Conservation (phyloP, 805 yeast genomes). For the Monosporozyma solicola region DNA sequence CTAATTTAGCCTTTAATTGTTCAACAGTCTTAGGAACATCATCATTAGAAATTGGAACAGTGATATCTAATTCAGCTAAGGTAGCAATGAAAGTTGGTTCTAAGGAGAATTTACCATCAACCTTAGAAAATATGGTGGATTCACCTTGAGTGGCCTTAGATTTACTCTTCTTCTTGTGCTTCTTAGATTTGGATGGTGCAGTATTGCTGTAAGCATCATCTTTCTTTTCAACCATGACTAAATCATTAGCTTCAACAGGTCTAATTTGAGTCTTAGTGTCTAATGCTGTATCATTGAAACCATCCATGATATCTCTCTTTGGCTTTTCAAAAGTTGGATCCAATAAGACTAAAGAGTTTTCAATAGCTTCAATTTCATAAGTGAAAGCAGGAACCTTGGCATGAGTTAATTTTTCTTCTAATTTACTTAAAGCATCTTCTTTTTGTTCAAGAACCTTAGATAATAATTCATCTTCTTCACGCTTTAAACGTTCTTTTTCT, state of each 20-base stretch:
- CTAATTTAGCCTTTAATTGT: conserved; percentile 63
- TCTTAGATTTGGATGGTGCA: conserved; percentile 43
- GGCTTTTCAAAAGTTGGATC: conserved; percentile 72
- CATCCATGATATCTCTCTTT: conserved; percentile 25
- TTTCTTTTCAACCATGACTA: conserved; percentile 44
- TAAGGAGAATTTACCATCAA: conserved; percentile 48
- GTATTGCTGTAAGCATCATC: conserved; percentile 40
- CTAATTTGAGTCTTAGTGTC: conserved; percentile 29
- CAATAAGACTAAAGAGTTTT: conserved; percentile 60
- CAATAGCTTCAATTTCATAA: conserved; percentile 66
- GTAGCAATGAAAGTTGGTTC: conserved; percentile 74
- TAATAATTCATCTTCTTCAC: conserved; percentile 45
- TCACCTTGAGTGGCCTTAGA: conserved; percentile 12
- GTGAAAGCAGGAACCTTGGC: conserved; percentile 80
- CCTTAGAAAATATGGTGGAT: conserved; percentile 7
- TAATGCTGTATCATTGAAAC: conserved; percentile 25
- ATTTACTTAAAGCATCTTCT: conserved; percentile 46
- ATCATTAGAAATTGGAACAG: conserved; percentile 68
- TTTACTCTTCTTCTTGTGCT: conserved; percentile 38
- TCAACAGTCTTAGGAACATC: conserved; percentile 59
- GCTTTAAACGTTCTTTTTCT: conserved; percentile 67
- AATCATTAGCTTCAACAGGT: conserved; percentile 54
- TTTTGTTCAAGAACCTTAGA: conserved; percentile 40
- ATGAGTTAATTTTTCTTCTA: conserved; percentile 61
- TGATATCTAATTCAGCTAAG: conserved; percentile 64